These are phyloP conservation scores for Backusella sp. DNA, from an alignment of 192 early-diverging fungal genomes.

Conservation along the genomic window DNA sequence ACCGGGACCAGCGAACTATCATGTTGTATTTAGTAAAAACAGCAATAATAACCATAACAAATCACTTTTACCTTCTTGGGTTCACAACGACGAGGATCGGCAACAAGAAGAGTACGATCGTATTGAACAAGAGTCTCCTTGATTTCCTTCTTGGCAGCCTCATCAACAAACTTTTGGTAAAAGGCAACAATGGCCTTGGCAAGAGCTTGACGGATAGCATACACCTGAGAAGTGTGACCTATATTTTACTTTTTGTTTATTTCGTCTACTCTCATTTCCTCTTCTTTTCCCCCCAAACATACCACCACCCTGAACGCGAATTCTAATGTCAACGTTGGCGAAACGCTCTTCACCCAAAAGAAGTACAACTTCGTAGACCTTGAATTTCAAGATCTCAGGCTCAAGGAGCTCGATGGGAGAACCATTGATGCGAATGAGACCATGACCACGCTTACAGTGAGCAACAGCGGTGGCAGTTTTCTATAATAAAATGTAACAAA, in stretches of 20 bases:
- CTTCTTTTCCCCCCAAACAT: constrained; percentile 8
- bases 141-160: constrained; percentile 99
- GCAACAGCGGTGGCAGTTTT: constrained; percentile 99
- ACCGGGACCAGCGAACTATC: constrained; percentile 93
- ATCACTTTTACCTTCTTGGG: constrained; percentile 77
- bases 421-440: constrained; percentile 98
- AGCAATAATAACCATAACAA: not conserved
- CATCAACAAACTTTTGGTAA: constrained; percentile 99
- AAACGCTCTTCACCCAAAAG: constrained; percentile 97
- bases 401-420: constrained; percentile 94
- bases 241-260: not conserved
- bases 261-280: not conserved
- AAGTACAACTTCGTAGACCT: constrained; percentile 98
- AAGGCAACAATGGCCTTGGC: constrained; percentile 99
- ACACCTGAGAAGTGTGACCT: constrained; percentile 94
- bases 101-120: constrained; percentile 98
- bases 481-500: constrained; percentile 28
- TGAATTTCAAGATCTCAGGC: constrained; percentile 96
- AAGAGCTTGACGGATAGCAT: constrained; percentile 97
- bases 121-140: constrained; percentile 87
- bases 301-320: constrained; percentile 95
- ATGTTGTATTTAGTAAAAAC: not conserved
- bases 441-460: constrained; percentile 96
- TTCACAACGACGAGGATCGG: constrained; percentile 98
- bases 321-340: constrained; percentile 93